Evolutionary conservation across 164 flowering plant genomes (phyloP).

Genomic region (Aristolochia californica): DNA sequence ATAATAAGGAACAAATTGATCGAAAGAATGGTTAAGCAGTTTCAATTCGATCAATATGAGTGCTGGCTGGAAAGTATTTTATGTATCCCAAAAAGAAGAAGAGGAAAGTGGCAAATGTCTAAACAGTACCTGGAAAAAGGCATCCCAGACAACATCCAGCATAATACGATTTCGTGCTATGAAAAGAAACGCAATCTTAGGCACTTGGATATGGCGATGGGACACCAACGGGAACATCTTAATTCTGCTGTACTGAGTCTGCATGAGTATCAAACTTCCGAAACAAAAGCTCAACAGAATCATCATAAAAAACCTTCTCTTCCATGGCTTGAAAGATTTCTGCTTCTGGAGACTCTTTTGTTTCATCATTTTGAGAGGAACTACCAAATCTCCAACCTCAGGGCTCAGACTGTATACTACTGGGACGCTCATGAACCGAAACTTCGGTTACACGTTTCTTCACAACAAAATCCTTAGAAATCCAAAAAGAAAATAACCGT

Average conservation of each 20-base stretch:
- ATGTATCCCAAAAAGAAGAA: too few relatives aligned
- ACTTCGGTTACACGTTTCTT: not conserved
- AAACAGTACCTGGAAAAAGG: constrained; percentile 55
- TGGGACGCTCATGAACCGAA: not conserved
- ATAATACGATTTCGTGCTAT: constrained; percentile 86
- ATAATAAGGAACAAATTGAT: too few relatives aligned
- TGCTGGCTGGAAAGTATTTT: too few relatives aligned
- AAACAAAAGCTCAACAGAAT: constrained; percentile 42
- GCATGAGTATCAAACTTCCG: constrained; percentile 44
- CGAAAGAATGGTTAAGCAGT: too few relatives aligned
- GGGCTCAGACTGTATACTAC: too few relatives aligned
- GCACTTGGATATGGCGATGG: constrained; percentile 26
- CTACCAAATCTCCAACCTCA: too few relatives aligned
- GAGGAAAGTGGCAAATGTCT: too few relatives aligned
- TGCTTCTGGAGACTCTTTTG: constrained; percentile 24
- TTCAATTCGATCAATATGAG: too few relatives aligned
- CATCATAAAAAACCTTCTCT: constrained; percentile 33
- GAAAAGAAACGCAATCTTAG: constrained; percentile 77
- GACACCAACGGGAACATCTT: constrained; percentile 21
- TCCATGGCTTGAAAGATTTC: constrained; percentile 43
- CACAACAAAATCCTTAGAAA: not conserved
- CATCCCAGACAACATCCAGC: constrained; percentile 78
- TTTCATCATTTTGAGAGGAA: constrained; percentile 20
- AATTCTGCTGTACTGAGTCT: constrained; percentile 34
- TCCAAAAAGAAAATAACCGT: not conserved